A percentile compares a stretch with the other conserved stretches of the same genome.
Conservation (phyloP, 148 eudicot species). For the Camellia granthamiana region DNA sequence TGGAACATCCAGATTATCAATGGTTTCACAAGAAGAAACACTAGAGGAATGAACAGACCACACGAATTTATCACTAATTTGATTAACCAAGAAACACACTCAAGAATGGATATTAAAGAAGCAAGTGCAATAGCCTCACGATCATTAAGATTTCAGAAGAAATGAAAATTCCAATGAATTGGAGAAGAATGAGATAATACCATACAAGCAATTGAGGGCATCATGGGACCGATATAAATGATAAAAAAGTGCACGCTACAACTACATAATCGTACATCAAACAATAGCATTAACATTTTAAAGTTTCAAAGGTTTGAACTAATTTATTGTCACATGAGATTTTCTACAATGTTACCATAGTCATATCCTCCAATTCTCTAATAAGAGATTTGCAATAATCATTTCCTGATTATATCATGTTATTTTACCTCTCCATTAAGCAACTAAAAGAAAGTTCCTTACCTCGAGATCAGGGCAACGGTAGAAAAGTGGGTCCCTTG, state of each 20-base stretch:
- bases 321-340: background rate
- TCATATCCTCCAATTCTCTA: background rate
- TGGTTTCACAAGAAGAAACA: too few species aligned
- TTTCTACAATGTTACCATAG: background rate
- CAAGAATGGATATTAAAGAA: too few species aligned
- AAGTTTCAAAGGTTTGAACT: slow-evolving; percentile 1
- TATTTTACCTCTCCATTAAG: background rate
- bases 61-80: too few species aligned
- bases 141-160: too few species aligned
- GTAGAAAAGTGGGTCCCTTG: slow-evolving; percentile 93
- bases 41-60: too few species aligned
- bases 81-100: too few species aligned
- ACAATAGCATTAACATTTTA: background rate
- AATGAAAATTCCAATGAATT: too few species aligned
- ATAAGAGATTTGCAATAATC: background rate
- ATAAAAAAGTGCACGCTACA: background rate
- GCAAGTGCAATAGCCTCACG: too few species aligned
- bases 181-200: too few species aligned
- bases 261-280: background rate
- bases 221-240: too few species aligned
- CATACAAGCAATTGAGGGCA: too few species aligned
- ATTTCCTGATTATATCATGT: background rate
- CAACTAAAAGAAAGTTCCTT: slow-evolving; percentile 19
- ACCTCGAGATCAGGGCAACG: slow-evolving; percentile 99
- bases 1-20: too few species aligned